Percentiles rank a stretch among this genome's conserved stretches.
Evolutionary conservation across 2,329 filamentous ascomycete genomes (phyloP).

Genomic region (Xylariales sp.): DNA sequence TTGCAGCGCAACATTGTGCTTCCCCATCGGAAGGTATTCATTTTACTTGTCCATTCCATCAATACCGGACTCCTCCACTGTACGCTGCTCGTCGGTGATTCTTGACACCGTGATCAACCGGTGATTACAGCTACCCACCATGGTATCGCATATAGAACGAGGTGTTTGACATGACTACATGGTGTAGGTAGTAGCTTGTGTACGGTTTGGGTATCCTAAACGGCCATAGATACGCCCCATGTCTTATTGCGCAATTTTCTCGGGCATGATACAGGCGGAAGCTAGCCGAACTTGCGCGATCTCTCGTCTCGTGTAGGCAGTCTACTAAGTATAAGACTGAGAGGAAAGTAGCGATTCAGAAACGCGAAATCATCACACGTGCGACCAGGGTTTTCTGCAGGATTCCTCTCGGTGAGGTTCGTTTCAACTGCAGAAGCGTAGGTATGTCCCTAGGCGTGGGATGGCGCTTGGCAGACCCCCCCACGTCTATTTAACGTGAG

Average conservation of each 20-base stretch:
- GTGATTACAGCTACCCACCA: conserved; percentile 10
- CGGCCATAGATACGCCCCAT: not conserved
- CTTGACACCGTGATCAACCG: conserved; percentile 21
- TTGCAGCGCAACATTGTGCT: conserved; percentile 29
- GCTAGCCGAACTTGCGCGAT: not conserved
- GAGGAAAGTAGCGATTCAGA: conserved; percentile 27
- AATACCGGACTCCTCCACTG: conserved; percentile 6
- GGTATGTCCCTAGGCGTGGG: conserved; percentile 28
- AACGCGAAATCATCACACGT: conserved; percentile 34
- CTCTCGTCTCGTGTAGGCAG: not conserved
- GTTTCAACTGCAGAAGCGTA: conserved; percentile 25
- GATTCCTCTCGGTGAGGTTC: conserved; percentile 30
- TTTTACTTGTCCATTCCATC: conserved; percentile 13
- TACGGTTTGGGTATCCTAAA: not conserved
- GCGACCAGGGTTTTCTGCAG: conserved; percentile 34
- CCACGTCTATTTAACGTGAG: conserved; percentile 23
- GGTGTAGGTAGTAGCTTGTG: not conserved
- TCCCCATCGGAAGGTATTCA: conserved; percentile 17
- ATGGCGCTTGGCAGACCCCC: conserved; percentile 14
- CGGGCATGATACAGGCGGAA: conserved; percentile 8
- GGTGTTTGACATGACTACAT: conserved; percentile 1
- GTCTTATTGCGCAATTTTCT: conserved; percentile 14
- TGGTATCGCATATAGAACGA: conserved; percentile 1
- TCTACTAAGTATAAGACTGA: not conserved
- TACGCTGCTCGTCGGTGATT: conserved; percentile 4